A percentile compares a stretch with the other conserved stretches of the same genome.
Evolutionary conservation across 441 rosid species (phyloP).

Genomic region (Mallotus japonicus): DNA sequence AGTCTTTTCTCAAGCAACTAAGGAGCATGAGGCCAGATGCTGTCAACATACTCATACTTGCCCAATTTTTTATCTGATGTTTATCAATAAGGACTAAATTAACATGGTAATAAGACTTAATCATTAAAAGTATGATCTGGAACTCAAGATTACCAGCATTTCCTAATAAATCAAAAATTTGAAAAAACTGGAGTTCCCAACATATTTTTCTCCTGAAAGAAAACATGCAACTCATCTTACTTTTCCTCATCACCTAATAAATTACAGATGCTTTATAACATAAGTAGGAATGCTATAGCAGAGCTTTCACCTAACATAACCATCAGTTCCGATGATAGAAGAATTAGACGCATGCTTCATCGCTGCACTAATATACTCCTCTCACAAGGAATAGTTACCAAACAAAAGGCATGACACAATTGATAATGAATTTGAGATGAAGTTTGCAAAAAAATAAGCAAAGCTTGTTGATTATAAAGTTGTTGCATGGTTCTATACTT

Average conservation of each 20-base stretch:
- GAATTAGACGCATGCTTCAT: background rate
- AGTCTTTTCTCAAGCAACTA: background rate
- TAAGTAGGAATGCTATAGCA: background rate
- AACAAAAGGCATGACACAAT: background rate
- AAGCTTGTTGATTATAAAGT: conserved; percentile 8
- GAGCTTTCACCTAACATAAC: background rate
- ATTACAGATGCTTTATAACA: background rate
- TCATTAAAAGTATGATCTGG: background rate
- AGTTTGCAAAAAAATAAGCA: background rate
- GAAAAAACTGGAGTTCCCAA: background rate
- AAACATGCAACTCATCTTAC: background rate
- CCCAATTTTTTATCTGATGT: background rate
- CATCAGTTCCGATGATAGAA: conserved; percentile 2
- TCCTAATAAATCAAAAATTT: background rate
- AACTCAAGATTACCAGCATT: background rate
- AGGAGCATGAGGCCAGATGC: background rate
- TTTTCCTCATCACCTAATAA: background rate
- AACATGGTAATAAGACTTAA: background rate
- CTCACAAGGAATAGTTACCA: background rate
- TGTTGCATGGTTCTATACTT: background rate
- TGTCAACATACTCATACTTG: background rate
- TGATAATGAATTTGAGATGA: background rate
- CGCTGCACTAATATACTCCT: background rate
- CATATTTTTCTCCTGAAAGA: background rate
- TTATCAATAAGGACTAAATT: background rate